phyloP scores from a whole-genome alignment of 129 eudicot species.

The Artemisia annua region DNA sequence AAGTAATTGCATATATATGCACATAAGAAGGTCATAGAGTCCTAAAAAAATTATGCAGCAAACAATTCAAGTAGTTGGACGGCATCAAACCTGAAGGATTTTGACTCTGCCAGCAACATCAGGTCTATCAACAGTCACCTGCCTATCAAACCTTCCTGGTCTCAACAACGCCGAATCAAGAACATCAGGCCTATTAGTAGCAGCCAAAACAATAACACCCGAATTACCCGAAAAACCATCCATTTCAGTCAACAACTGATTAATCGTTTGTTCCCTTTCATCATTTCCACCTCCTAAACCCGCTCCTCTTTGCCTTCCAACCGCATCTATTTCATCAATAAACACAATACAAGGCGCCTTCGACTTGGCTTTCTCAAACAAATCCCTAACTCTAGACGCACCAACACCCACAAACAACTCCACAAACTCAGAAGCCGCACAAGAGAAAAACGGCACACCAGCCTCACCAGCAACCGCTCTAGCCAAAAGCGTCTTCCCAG shows the following conservation, averaged over 20 bases:
- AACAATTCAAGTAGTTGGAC: background rate
- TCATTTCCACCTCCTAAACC: conserved; percentile 99
- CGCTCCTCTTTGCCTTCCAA: conserved; percentile 96
- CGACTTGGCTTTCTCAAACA: conserved; percentile 84
- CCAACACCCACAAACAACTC: conserved; percentile 97
- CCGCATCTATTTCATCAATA: conserved; percentile 96
- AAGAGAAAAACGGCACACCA: conserved; percentile 85
- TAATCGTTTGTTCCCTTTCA: conserved; percentile 95
- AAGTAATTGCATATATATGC: background rate
- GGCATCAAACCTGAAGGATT: conserved; percentile 79
- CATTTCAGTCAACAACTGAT: conserved; percentile 98
- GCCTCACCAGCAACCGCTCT: conserved; percentile 96
- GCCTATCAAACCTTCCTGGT: conserved; percentile 94
- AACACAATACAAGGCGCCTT: conserved; percentile 96
- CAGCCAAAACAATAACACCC: conserved; percentile 96
- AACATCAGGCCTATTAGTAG: conserved; percentile 95
- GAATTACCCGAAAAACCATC: conserved; percentile 93
- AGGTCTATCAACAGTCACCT: conserved; percentile 93
- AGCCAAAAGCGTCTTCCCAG: conserved; percentile 93
- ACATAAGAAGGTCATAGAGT: background rate
- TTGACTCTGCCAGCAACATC: conserved; percentile 97
- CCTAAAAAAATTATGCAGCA: too few species aligned
- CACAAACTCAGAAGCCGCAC: conserved; percentile 93
- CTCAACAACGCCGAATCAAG: conserved; percentile 97
- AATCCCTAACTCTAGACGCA: conserved; percentile 92